Evolutionary conservation across 192 early-diverging fungal genomes (phyloP).

Genomic region (Phlyctochytrium planicorne): DNA sequence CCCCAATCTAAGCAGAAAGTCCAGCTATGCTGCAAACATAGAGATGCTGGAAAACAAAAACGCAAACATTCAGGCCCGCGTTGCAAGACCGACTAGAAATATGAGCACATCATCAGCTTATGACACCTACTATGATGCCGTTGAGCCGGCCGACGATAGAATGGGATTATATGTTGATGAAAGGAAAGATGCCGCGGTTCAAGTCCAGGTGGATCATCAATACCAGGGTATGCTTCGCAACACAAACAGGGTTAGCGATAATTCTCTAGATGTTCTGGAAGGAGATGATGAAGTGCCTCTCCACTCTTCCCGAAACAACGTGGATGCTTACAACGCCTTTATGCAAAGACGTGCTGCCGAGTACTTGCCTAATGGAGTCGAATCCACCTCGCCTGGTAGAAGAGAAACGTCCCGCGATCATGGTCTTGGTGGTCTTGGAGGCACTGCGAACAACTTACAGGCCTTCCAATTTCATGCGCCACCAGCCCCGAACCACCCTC

Average conservation of each 20-base stretch:
- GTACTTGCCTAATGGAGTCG: background rate
- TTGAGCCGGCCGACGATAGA: too few species aligned
- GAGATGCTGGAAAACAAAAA: background rate
- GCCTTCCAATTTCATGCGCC: background rate
- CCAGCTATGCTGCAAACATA: background rate
- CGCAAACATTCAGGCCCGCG: background rate
- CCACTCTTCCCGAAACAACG: too few species aligned
- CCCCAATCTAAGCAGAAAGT: background rate
- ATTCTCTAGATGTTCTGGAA: background rate
- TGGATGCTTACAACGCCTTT: too few species aligned
- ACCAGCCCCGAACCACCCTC: background rate
- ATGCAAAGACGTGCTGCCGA: background rate
- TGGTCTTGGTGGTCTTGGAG: too few species aligned
- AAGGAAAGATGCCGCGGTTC: too few species aligned
- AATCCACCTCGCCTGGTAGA: background rate
- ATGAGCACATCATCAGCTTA: background rate
- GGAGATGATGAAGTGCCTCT: background rate
- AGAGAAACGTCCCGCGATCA: background rate
- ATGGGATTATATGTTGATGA: too few species aligned
- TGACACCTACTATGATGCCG: too few species aligned
- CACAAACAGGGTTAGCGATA: too few species aligned
- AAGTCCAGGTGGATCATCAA: too few species aligned
- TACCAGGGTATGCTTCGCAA: too few species aligned
- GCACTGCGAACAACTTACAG: too few species aligned
- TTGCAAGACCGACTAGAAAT: background rate